Evolutionary conservation across 305 asterid genomes (phyloP), one percentile per base, ranked within the genome.

Genomic region (Solanum hybrid): DNA sequence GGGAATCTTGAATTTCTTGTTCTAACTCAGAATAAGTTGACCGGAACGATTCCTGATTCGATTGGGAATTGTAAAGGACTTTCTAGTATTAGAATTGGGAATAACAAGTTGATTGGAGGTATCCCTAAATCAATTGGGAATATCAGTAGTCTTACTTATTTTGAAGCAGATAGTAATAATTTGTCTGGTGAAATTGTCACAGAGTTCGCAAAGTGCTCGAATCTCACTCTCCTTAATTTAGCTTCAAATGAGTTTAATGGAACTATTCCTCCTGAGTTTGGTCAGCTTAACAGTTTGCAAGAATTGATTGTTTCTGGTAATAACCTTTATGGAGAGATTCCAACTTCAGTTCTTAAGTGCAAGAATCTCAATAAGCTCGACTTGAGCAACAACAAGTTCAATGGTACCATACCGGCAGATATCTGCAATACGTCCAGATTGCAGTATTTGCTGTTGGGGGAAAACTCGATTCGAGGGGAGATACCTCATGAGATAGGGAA

Each of bases 191-290:
- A 93, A 92, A 95, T 97, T 89, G 95, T 92, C 71, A 66, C 92
- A 22, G 98, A 96, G 82, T 95, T 97, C 86, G 95, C 98, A 0
- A 93, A 88, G 81, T 97, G 99, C 91, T 90, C 94, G 5, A 97
- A 97, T 90, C 94, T 97, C 14, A 94, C 97, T 42, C 97, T 97
- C 14, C 96, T 97, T 73, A 97, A 96, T 89, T 91, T 97, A 85
- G 99, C 99, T 76, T 95, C 98, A 5, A 97, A 97, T 85, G 93
- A 94, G 29, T 96, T 97, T 85, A 90, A 91, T 40, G 99, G 99
- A 78, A 91, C 90, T 69, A 91, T 97, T 66, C 99, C 99, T n/a
- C 40, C 91, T 36, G 99, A 95, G 94, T 93, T 97, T 89, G 98
- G 98, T 37, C 90, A 89, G 51, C 95, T 97, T 10, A 88, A 86